Base-by-base conservation (phyloP, 1,139 yeast species). In the Saccharomycopsis hybrid region DNA sequence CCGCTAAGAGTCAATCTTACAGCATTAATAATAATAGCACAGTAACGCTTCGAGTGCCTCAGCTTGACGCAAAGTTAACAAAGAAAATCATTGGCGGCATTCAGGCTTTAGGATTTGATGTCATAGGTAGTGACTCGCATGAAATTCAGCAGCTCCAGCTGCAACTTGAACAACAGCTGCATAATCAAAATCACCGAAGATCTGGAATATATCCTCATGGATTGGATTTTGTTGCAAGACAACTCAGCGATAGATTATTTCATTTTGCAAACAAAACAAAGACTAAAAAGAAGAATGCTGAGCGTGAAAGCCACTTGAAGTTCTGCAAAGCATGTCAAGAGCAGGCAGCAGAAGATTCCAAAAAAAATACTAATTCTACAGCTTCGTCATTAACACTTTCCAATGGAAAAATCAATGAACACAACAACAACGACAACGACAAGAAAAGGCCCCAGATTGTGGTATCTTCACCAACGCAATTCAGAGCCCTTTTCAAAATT, bases 401-500 rank as follows among this genome's bases (percentile, higher is more conserved):
- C 36, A 24, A 48, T 41, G 7, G 27, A 51, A 9, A 32, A 39
- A 5, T 46, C 49, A 2, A 41, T 53, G 2, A 54, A 45, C 46
- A 56, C 43, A 51, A 54, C 8, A n/a, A n/a, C n/a, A n/a, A n/a
- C n/a, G n/a, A n/a, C n/a, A n/a, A n/a, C n/a, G n/a, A n/a, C n/a
- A n/a, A n/a, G n/a, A n/a, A n/a, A n/a, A n/a, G n/a, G n/a, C n/a
- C n/a, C n/a, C 55, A 56, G 53, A 53, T 54, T 7, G 53, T 54
- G 3, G 43, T 59, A 1, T 55, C 50, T n/a, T 54, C 50, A 28
- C 52, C 57, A 9, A 50, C 57, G 18, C 67, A 66, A 47, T 75
- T 62, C 55, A 61, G 76, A 48, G 88, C 84, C 0, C 73, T 77
- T 1, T 74, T 78, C 51, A 66, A 80, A 4, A 68, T 83, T 45